Conservation (phyloP, 768 basidiomycete genomes). For the Amanita polypyramis region DNA sequence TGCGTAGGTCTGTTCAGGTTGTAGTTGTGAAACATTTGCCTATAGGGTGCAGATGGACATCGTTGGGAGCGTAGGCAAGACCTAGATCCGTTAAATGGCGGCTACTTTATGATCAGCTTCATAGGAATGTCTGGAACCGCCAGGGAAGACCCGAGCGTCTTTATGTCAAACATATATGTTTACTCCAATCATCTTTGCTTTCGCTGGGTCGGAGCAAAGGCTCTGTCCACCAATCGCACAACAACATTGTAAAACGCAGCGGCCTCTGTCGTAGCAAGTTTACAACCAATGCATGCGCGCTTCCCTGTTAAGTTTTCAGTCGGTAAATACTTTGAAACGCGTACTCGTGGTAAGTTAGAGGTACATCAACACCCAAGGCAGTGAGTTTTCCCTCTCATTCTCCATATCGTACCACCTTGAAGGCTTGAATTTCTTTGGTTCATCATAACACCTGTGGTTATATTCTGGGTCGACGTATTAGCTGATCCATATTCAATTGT, state of each 20-base stretch:
- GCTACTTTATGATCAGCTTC: no score
- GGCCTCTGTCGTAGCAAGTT: constrained; percentile 30
- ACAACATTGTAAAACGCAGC: constrained; percentile 27
- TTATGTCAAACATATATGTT: no score
- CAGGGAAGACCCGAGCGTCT: no score
- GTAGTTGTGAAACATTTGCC: no score
- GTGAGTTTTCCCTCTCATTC: constrained; percentile 7
- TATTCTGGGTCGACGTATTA: constrained; percentile 7
- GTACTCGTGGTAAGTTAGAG: no score
- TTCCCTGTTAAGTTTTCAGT: neutral
- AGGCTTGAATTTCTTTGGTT: constrained; percentile 25
- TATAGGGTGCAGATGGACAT: no score
- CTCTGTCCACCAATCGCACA: constrained; percentile 33
- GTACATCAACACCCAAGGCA: constrained; percentile 17
- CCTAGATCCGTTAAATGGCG: no score
- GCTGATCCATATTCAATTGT: no score
- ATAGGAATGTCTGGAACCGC: no score
- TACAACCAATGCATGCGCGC: constrained; percentile 30
- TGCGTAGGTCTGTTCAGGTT: no score
- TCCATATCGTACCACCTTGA: constrained; percentile 25
- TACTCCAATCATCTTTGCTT: no score
- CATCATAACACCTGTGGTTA: constrained; percentile 23
- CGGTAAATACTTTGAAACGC: neutral
- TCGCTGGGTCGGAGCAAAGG: constrained; percentile 12
- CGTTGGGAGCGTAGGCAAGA: no score